These are phyloP conservation scores for Aspergillus bridgeri DNA, from an alignment of 495 filamentous ascomycete genomes.

Conservation along the genomic window DNA sequence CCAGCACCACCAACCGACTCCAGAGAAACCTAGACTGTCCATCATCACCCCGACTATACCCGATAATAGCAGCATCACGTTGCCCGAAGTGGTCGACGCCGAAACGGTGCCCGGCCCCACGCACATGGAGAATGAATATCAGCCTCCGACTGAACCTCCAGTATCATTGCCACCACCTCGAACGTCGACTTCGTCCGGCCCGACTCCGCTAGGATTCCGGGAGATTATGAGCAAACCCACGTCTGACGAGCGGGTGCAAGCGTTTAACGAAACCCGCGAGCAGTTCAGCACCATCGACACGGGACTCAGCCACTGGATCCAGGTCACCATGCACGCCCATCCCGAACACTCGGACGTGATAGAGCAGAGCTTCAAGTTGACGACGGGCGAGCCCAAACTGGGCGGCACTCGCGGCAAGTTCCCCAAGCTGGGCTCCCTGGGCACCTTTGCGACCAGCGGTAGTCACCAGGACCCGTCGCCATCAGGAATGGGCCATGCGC, in stretches of 20 bases:
- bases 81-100: slow-evolving; percentile 11
- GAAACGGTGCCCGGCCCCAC: slow-evolving; percentile 10
- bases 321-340: slow-evolving; percentile 41
- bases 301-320: slow-evolving; percentile 72
- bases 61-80: slow-evolving; percentile 16
- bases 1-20: background rate
- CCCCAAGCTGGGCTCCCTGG: slow-evolving; percentile 37
- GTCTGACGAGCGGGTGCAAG: slow-evolving; percentile 59
- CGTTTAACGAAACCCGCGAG: slow-evolving; percentile 64
- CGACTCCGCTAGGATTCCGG: slow-evolving; percentile 57
- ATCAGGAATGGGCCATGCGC: slow-evolving; percentile 27
- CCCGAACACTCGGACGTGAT: slow-evolving; percentile 51
- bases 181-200: slow-evolving; percentile 23
- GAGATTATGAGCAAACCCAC: slow-evolving; percentile 66
- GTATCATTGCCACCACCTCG: slow-evolving; percentile 2
- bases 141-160: slow-evolving; percentile 1
- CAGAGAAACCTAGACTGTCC: slow-evolving; percentile 24
- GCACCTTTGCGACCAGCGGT: slow-evolving; percentile 28
- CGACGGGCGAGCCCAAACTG: slow-evolving; percentile 26
- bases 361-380: slow-evolving; percentile 29
- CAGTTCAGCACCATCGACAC: slow-evolving; percentile 70
- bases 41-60: slow-evolving; percentile 19
- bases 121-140: slow-evolving; percentile 7
- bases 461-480: slow-evolving; percentile 45
- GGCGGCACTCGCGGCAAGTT: slow-evolving; percentile 45